Conservation (phyloP, 441 rosid genomes). For the Syzygium syzygioides region DNA sequence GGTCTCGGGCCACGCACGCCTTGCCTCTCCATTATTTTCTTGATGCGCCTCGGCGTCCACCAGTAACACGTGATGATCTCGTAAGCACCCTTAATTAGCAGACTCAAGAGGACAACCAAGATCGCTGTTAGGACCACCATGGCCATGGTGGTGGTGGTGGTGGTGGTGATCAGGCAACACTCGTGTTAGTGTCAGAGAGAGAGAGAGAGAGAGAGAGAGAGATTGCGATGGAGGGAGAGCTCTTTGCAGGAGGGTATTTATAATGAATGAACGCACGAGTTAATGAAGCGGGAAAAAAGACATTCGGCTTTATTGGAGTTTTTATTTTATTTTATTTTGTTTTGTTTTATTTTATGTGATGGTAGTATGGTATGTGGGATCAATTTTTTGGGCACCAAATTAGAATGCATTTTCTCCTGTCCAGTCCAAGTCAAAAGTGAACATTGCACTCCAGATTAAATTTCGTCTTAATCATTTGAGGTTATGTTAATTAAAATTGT, state of each 20-base stretch:
- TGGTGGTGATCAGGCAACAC: not conserved
- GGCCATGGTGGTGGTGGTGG: not conserved
- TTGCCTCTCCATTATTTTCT: conserved; percentile 64
- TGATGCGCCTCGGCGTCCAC: conserved; percentile 69
- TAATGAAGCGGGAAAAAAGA: not conserved
- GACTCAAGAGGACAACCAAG: conserved; percentile 19
- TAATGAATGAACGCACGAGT: not conserved
- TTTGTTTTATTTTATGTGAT: not conserved
- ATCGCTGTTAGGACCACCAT: conserved; percentile 24
- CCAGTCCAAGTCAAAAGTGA: not conserved
- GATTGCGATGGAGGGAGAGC: not conserved
- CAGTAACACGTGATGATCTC: conserved; percentile 57
- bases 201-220: not conserved
- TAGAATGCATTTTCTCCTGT: not conserved
- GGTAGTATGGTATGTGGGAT: not conserved
- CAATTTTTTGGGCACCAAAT: not conserved
- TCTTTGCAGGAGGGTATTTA: not conserved
- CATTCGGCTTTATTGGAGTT: not conserved
- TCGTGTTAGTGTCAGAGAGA: not conserved
- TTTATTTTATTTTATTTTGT: not conserved
- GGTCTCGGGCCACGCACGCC: conserved; percentile 88
- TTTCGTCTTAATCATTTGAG: not conserved
- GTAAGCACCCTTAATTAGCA: conserved; percentile 32
- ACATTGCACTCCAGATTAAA: not conserved
- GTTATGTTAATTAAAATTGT: no score